phyloP scores from a whole-genome alignment of 139 green algal species.

The Chlorella vulgaris region DNA sequence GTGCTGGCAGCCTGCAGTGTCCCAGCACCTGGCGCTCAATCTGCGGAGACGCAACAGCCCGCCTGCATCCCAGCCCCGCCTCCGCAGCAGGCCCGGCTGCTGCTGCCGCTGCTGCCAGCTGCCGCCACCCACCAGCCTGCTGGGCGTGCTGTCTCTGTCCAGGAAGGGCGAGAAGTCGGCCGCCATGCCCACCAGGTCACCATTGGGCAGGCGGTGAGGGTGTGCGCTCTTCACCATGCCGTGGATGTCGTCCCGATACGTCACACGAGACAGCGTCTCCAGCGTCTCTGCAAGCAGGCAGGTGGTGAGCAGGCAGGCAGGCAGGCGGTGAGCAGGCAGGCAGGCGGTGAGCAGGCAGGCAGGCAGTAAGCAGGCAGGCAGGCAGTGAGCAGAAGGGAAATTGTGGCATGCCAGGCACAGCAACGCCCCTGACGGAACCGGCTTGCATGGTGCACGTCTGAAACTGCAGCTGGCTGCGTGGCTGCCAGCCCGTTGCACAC shows the following conservation, averaged over 20 bases:
- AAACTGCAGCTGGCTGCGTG: too few relatives aligned
- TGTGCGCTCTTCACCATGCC: slow-evolving; percentile 67
- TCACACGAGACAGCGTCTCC: slow-evolving; percentile 54
- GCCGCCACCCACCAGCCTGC: background rate
- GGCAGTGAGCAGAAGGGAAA: too few relatives aligned
- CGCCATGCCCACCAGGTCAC: slow-evolving; percentile 66
- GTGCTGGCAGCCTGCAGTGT: too few relatives aligned
- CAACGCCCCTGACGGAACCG: too few relatives aligned
- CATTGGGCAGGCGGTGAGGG: slow-evolving; percentile 51
- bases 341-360: background rate
- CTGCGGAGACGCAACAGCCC: too few relatives aligned
- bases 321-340: background rate
- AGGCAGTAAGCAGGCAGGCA: background rate
- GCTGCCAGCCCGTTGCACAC: too few relatives aligned
- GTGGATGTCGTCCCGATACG: slow-evolving; percentile 30
- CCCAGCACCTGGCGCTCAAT: too few relatives aligned
- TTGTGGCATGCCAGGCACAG: too few relatives aligned
- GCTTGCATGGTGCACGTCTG: too few relatives aligned
- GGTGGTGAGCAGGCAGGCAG: background rate
- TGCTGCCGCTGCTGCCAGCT: too few relatives aligned
- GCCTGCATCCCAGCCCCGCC: too few relatives aligned
- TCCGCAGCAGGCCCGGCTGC: too few relatives aligned
- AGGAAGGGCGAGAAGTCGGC: slow-evolving; percentile 44
- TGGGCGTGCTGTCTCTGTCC: background rate
- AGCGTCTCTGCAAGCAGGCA: slow-evolving; percentile 40